Percentiles rank a stretch among this genome's conserved stretches.
Evolutionary conservation across 306 rosid genomes (phyloP).

Genomic region (Geum urbanum): DNA sequence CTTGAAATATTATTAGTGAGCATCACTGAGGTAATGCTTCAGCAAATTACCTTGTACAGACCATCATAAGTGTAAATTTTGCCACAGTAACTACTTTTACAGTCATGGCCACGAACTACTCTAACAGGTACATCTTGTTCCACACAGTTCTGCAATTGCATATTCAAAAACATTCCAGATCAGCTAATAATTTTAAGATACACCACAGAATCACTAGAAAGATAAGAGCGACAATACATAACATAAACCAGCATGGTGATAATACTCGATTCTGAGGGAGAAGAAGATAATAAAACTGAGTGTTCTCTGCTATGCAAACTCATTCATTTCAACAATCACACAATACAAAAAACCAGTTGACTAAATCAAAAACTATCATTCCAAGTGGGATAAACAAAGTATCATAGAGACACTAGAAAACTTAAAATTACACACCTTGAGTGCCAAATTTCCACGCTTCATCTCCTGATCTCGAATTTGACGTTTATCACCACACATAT

Average conservation of each 20-base stretch:
- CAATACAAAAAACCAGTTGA: not conserved
- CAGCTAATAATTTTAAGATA: not conserved
- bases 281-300: not conserved
- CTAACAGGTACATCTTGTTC: constrained; percentile 74
- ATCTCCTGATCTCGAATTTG: constrained; percentile 67
- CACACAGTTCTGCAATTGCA: constrained; percentile 56
- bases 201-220: not conserved
- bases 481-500: constrained; percentile 77
- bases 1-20: not conserved
- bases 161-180: not conserved
- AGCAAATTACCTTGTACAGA: constrained; percentile 69
- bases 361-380: constrained; percentile 2
- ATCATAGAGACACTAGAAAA: not conserved
- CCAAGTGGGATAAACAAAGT: not conserved
- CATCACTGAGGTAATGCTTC: constrained; percentile 5
- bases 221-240: not conserved
- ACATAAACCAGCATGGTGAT: not conserved
- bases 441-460: constrained; percentile 88
- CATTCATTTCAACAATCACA: too few species aligned
- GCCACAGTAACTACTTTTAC: constrained; percentile 61
- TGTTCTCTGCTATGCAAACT: too few species aligned
- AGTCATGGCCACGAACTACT: constrained; percentile 86
- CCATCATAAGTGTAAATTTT: constrained; percentile 96
- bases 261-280: not conserved
- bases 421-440: constrained; percentile 55